Evolutionary conservation across 2,329 filamentous ascomycete species (phyloP).

Genomic region (Microdochium bolleyi): DNA sequence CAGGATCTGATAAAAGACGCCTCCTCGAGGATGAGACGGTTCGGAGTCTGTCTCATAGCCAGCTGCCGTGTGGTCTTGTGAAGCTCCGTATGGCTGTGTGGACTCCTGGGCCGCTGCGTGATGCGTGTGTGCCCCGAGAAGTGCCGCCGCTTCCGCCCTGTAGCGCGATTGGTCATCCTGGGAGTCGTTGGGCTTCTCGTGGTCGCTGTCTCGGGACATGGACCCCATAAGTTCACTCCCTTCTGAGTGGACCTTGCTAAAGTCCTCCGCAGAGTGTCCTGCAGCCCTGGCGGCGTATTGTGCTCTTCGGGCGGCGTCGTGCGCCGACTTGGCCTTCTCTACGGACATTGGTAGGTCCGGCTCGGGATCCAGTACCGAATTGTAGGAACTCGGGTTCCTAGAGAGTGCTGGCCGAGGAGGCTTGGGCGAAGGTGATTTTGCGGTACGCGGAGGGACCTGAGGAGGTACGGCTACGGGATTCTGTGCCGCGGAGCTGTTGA

Average conservation of each 20-base stretch:
- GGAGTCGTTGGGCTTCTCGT: background rate
- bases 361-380: slow-evolving; percentile 15
- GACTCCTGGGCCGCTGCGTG: background rate
- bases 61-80: background rate
- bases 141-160: background rate
- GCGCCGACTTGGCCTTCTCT: slow-evolving; percentile 14
- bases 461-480: slow-evolving; percentile 10
- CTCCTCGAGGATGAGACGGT: slow-evolving; percentile 5
- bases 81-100: background rate
- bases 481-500: slow-evolving; percentile 29
- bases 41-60: background rate
- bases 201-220: background rate
- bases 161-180: background rate
- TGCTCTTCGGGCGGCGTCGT: slow-evolving; percentile 28
- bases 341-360: slow-evolving; percentile 5
- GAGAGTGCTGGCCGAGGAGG: slow-evolving; percentile 27
- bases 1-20: slow-evolving; percentile 15
- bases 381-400: slow-evolving; percentile 23
- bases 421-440: slow-evolving; percentile 3
- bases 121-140: background rate
- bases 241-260: slow-evolving; percentile 14
- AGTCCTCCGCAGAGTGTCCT: slow-evolving; percentile 15
- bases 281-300: slow-evolving; percentile 25
- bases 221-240: slow-evolving; percentile 10
- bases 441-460: slow-evolving; percentile 2